Evolutionary conservation across 805 yeast genomes (phyloP).

Genomic region (Starmerella bacillaris): DNA sequence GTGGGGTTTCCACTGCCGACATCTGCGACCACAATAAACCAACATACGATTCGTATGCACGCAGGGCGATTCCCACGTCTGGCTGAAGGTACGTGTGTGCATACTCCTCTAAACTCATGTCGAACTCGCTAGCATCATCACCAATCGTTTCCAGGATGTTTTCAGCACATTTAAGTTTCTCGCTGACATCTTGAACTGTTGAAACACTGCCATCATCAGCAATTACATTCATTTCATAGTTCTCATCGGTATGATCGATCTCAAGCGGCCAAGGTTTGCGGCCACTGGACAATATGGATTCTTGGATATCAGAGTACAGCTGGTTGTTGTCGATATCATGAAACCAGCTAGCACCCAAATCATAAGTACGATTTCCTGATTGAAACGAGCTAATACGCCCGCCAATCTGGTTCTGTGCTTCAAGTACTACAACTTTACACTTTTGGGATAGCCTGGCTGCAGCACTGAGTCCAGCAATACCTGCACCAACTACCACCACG

Average conservation of each 20-base stretch:
- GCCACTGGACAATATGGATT: neutral
- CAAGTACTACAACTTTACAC: constrained; percentile 36
- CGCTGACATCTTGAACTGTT: neutral
- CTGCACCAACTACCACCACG: constrained; percentile 59
- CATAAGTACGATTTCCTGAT: constrained; percentile 29
- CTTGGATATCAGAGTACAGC: constrained; percentile 27
- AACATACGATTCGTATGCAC: constrained; percentile 2
- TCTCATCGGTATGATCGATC: neutral
- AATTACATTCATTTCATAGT: neutral
- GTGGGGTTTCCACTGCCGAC: constrained; percentile 6
- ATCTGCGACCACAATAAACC: constrained; percentile 3
- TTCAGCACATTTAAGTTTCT: neutral
- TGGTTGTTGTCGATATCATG: constrained; percentile 59
- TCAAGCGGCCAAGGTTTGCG: neutral
- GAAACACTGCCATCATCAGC: neutral
- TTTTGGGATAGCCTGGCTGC: constrained; percentile 35
- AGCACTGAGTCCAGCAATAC: constrained; percentile 59
- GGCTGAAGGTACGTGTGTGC: neutral
- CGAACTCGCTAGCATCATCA: constrained; percentile 4
- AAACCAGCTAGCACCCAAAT: constrained; percentile 78
- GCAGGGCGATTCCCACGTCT: neutral
- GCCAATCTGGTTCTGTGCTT: constrained; percentile 49
- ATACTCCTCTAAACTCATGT: constrained; percentile 3
- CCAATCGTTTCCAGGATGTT: constrained; percentile 1
- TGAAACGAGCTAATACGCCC: constrained; percentile 40